phyloP scores from a whole-genome alignment of 208 protist genomes.

The Leishmania turanica region DNA sequence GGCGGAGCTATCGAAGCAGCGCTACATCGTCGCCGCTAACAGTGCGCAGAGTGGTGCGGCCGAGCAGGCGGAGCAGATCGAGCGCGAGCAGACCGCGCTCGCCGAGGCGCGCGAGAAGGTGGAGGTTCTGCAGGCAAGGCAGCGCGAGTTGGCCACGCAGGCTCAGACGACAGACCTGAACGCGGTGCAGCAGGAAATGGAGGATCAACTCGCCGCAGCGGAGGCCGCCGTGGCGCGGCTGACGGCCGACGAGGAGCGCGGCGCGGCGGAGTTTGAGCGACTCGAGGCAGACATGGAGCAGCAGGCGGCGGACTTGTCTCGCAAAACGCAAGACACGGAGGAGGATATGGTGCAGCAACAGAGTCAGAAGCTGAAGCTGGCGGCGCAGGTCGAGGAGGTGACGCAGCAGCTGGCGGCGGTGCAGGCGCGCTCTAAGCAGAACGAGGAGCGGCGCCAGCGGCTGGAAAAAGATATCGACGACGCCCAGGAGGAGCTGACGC shows the following conservation, averaged over 20 bases:
- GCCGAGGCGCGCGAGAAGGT: constrained; percentile 36
- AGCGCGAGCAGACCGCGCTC: constrained; percentile 27
- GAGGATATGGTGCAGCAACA: constrained; percentile 63
- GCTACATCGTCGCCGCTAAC: constrained; percentile 39
- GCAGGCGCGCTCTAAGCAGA: constrained; percentile 35
- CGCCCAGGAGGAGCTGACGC: constrained; percentile 71
- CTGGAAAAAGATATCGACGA: constrained; percentile 85
- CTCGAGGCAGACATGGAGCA: constrained; percentile 82
- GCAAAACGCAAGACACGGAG: constrained; percentile 55
- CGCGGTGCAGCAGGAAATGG: constrained; percentile 44
- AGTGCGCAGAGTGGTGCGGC: constrained; percentile 21
- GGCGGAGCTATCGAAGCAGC: constrained; percentile 50
- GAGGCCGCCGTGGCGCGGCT: constrained; percentile 47
- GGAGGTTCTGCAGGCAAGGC: constrained; percentile 32
- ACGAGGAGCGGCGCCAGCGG: constrained; percentile 51
- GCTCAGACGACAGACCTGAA: constrained; percentile 44
- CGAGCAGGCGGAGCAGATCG: constrained; percentile 52
- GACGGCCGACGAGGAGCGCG: constrained; percentile 50
- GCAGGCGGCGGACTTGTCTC: constrained; percentile 49
- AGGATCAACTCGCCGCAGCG: constrained; percentile 54
- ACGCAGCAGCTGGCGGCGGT: constrained; percentile 46
- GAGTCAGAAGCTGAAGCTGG: constrained; percentile 37
- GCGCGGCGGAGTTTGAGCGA: constrained; percentile 69
- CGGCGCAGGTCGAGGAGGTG: constrained; percentile 38
- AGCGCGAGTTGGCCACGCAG: constrained; percentile 40